Evolutionary conservation across 1,284 basidiomycete species (phyloP), one percentile per base, ranked within the genome.

Genomic region (Ustilago shanxiensis): DNA sequence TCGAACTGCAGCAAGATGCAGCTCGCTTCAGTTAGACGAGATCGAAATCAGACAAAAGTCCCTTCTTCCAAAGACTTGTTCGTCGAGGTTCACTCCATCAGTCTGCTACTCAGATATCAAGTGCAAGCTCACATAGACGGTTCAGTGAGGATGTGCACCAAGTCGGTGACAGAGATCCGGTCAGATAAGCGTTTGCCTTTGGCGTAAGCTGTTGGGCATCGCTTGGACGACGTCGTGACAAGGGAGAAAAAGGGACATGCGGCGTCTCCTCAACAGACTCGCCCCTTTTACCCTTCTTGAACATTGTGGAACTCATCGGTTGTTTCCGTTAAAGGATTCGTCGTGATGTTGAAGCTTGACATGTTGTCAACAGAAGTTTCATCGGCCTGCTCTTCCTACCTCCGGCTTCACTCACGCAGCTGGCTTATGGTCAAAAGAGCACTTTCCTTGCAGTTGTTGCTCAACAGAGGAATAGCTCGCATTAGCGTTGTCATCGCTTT

Each of bases 1-100:
- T 44, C 20, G 41, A 44, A 44, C 41, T 44, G 41, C 41, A 44
- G 41, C 41, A 44, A 44, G 41, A 20, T 44, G 41, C 41, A 44
- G 41, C 41, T 44, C 41, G 41, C 41, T 44, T 44, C 41, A n/a
- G 20, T 44, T 44, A 44, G 41, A 44, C 41, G 41, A 44, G 41
- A 16, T 39, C 37, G 14, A 9, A 11, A 44, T 22, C n/a, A 41
- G 37, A 16, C 13, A 41, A 16, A n/a, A 44, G 41, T 11, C n/a
- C 41, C 41, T 44, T 44, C 16, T 44, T 20, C 31, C 31, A 33
- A n/a, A 44, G 41, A 44, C 20, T 44, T n/a, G n/a, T 16, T 7
- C 1, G 41, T 44, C 37, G 37, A 39, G 11, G 14, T 7, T 39
- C 18, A 39, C 7, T 39, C 18, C 41, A 44, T 44, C 41, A 44